Evolutionary conservation across 2,329 filamentous ascomycete genomes (phyloP), one percentile per base, ranked within the genome.

Genomic region (Talaromyces sp.): DNA sequence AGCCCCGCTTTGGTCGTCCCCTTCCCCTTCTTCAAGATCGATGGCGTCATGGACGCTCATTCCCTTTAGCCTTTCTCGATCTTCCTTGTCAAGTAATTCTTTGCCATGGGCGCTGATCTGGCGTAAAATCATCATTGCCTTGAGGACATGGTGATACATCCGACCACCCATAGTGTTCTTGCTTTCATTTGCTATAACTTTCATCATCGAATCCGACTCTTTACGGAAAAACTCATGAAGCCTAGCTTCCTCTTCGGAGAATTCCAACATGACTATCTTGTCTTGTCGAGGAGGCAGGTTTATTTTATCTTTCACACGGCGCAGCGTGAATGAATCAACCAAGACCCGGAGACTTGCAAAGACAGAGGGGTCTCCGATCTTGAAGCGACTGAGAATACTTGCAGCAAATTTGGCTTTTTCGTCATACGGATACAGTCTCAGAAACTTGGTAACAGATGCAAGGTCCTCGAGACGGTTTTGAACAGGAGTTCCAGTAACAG

Each of bases 401-500:
- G 90, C 85, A 4, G 86, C 83, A 71, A 97, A 99, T 56, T 86
- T 86, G 58, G 80, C 79, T 58, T 86, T 84, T 55, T 93, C 88
- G 63, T 96, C 87, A 69, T 98, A 98, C 0, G 93, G 93, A 67
- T 87, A 86, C 14, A 98, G 80, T 14, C 89, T 86, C 49, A 98
- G 79, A 70, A 98, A 98, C 32, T 88, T 90, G 61, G 96, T 86
- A 2, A 98, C 80, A 1, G 93, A 90, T 14, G 91, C 90, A 24
- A 98, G 82, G 72, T 99, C 95, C 65, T 96, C 92, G 2, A 98
- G 82, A 4, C 90, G 88, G 70, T 99, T 99, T 75, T 98, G 93
- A 9, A 98, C 90, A 0, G 93, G 95, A 0, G 95, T 98, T 58
- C 93, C 95, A 0, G 95, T 98, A n/a, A 98, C 91, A 2, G 93